Base-by-base conservation (phyloP, 768 basidiomycete species). In the Pisolithus albus region DNA sequence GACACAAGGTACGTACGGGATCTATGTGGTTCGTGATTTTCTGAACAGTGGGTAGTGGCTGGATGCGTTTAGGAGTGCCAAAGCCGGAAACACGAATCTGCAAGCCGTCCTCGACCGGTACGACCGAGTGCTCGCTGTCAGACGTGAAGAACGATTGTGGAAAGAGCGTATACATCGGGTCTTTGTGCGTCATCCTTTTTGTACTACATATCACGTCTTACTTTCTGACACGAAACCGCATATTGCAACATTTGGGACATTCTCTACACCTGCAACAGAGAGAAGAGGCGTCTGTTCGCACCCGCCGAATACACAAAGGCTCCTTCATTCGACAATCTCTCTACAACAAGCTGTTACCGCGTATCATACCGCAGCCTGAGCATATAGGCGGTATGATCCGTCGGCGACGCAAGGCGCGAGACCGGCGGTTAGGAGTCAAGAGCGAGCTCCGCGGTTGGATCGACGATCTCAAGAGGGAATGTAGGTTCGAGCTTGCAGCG, bases 291-390 rank as follows among this genome's bases (percentile, higher is more conserved):
- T 71, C 71, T 21, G 68, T 86, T 37, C 75, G 71, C 36, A 77
- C 72, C 19, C 78, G 82, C 4, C 83, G 87, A 11, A 82, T 85
- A 32, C 66, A 91, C 52, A 91, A 88, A 7, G 87, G 90, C 5
- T 76, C 74, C 2, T 79, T 80, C 63, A 62, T 91, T n/a, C 81
- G 80, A 10, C 78, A 90, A 0, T 75, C 84, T 0, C 47, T 79
- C 7, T 80, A 68, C 66, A 81, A 91, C 62, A 73, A 69, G 0
- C 88, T 91, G 1, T 76, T 96, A 13, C 91, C 91, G 0, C 81
- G 88, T 0, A 70, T 96, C 58, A 81, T 77, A 38, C 90, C 88
- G 1, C 91, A 95, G 55, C 93, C 94, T 0, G 58, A 69, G 5
- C 72, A 76, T n/a, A 78, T 92, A 42, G 75, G 79, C 1, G 76